Evolutionary conservation across 257 asterid genomes (phyloP), one percentile per base, ranked within the genome.

Genomic region (Penstemon davidsonii): DNA sequence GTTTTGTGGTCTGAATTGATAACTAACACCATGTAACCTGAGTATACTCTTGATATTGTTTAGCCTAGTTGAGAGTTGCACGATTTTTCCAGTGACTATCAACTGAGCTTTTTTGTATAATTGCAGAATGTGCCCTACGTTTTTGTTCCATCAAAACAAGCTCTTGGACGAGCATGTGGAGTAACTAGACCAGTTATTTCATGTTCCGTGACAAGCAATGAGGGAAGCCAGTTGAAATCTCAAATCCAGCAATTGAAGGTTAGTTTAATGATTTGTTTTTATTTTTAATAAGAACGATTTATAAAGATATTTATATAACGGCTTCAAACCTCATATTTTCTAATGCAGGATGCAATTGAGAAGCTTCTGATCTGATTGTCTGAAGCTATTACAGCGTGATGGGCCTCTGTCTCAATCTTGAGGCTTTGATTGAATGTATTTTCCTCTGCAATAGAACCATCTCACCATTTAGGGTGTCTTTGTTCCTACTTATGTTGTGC

Each of bases 91-190:
- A 25, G 2, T 25, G 33, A 25, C 33, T 25, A 2, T 25, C 33
- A 25, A 25, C 33, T 25, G 33, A 25, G 33, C 33, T 25, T 25
- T 25, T 25, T 25, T 25, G 2, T 25, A 25, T 25, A 25, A 25
- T 25, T 75, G 66, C 80, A 87, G 95, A 87, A 87, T 5, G 95
- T 87, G 55, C 95, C 92, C 0, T 85, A 85, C 36, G 95, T 85
- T 45, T 87, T 87, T 71, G 92, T 85, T 68, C 86, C 91, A 55
- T 87, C 95, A 1, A 85, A 87, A 75, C 91, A 85, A 85, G 87
- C 91, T 68, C 92, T 91, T 60, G 97, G 97, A 38, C 82, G 97
- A 7, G 97, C 97, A 38, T 91, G 97, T 78, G 96, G 97, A 53
- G 96, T 91, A 39, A 88, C 96, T 5, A 82, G 97, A 46, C 97